Evolutionary conservation across 371 early-diverging fungal genomes (phyloP).

Genomic region (Lichtheimia ramosa): DNA sequence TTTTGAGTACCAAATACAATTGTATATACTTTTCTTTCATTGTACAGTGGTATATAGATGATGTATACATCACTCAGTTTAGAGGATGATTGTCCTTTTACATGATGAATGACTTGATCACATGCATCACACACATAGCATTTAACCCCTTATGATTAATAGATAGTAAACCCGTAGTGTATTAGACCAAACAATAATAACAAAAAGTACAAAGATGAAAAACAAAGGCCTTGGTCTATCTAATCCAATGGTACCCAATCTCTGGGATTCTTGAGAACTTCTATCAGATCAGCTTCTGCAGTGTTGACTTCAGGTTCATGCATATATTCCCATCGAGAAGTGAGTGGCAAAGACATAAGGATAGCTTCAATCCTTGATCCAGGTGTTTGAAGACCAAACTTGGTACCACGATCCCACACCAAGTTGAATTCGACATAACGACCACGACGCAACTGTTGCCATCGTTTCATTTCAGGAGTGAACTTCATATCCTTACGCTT

Average conservation of each 20-base stretch:
- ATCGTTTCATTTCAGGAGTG: constrained; percentile 66
- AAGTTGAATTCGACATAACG: constrained; percentile 91
- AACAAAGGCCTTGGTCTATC: not conserved
- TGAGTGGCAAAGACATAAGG: constrained; percentile 82
- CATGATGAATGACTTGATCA: no score
- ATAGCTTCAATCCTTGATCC: constrained; percentile 88
- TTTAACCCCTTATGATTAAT: no score
- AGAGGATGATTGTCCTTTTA: no score
- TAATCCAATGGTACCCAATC: constrained; percentile 72
- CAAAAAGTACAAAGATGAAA: not conserved
- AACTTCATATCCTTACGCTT: constrained; percentile 68
- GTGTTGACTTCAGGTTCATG: constrained; percentile 69
- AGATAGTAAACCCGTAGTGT: no score
- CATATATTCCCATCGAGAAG: constrained; percentile 89
- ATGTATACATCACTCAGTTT: no score
- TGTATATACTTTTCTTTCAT: no score
- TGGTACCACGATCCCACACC: constrained; percentile 88
- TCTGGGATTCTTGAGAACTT: constrained; percentile 77
- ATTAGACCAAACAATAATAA: not conserved
- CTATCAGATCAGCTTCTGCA: constrained; percentile 71
- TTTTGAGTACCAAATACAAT: no score
- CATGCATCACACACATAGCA: no score
- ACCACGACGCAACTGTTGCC: constrained; percentile 88
- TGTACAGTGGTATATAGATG: no score
- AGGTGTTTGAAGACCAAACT: constrained; percentile 86